phyloP scores from a whole-genome alignment of 176 grass and related monocot genomes.

The Musa acuminata region DNA sequence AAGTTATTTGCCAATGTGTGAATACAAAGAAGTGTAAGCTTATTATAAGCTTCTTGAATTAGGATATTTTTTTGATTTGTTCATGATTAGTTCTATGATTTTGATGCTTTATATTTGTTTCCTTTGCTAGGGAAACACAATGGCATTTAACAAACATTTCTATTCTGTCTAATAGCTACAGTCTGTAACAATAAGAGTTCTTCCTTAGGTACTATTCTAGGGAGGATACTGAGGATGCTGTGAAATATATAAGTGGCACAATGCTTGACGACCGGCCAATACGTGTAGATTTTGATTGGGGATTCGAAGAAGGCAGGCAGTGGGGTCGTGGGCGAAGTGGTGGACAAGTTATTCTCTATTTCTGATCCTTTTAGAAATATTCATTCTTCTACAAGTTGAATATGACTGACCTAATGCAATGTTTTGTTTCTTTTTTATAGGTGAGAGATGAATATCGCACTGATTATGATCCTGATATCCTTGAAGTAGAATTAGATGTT shows the following conservation, averaged over 20 bases:
- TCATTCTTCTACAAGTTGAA: not conserved
- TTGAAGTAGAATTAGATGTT: not conserved
- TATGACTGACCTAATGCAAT: constrained; percentile 1
- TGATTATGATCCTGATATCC: constrained; percentile 90
- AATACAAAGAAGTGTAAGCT: too few species aligned
- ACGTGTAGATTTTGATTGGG: constrained; percentile 67
- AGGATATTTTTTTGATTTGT: too few species aligned
- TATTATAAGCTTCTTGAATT: too few species aligned
- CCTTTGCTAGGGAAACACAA: not conserved
- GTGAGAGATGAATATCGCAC: constrained; percentile 96
- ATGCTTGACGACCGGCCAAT: constrained; percentile 95
- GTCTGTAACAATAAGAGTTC: not conserved
- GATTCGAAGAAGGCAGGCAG: constrained; percentile 45
- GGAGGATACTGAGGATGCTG: constrained; percentile 93
- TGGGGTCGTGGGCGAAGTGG: constrained; percentile 97
- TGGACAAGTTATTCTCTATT: constrained; percentile 49
- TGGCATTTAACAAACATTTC: not conserved
- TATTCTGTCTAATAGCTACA: not conserved
- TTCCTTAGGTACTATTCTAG: constrained; percentile 73
- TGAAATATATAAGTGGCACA: constrained; percentile 95
- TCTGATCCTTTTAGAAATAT: not conserved
- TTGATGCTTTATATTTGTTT: not conserved
- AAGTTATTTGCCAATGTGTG: too few species aligned
- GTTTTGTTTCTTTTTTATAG: constrained; percentile 22
- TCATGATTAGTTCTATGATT: not conserved